These are phyloP conservation scores for Thalassiosira pacifica DNA, from an alignment of 352 stramenopile species.

Conservation along the genomic window DNA sequence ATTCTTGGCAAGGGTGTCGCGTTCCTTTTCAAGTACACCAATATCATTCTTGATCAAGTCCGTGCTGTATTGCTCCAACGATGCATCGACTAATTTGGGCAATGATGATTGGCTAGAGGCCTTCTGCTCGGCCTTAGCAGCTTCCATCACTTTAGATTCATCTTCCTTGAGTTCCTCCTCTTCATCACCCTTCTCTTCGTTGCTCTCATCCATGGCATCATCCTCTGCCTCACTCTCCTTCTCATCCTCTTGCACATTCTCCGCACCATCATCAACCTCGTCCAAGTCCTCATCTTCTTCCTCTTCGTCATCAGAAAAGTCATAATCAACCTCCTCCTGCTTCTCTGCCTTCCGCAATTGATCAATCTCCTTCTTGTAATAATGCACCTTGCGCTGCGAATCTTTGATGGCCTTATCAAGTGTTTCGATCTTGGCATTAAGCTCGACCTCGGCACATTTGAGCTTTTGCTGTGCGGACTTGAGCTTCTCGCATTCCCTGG, in stretches of 20 bases:
- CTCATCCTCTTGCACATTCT: slow-evolving; percentile 51
- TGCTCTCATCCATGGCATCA: slow-evolving; percentile 60
- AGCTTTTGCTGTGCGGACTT: slow-evolving; percentile 92
- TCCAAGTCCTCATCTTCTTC: too few species aligned
- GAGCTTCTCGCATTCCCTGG: slow-evolving; percentile 80
- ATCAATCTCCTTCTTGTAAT: slow-evolving; percentile 87
- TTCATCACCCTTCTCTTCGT: slow-evolving; percentile 44
- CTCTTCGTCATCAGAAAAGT: slow-evolving; percentile 81
- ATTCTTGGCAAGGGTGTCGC: slow-evolving; percentile 93
- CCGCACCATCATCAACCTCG: slow-evolving; percentile 74
- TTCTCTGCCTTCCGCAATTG: slow-evolving; percentile 82
- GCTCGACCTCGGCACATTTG: slow-evolving; percentile 92
- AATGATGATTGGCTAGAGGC: slow-evolving; percentile 65
- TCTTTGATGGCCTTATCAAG: slow-evolving; percentile 94
- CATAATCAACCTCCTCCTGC: slow-evolving; percentile 78
- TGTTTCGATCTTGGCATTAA: slow-evolving; percentile 93
- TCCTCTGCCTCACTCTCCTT: slow-evolving; percentile 55
- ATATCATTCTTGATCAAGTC: slow-evolving; percentile 95
- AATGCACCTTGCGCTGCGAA: slow-evolving; percentile 90
- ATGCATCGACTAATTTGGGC: slow-evolving; percentile 87
- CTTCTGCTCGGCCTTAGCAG: slow-evolving; percentile 30
- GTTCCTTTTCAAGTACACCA: slow-evolving; percentile 91
- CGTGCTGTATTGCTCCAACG: slow-evolving; percentile 90
- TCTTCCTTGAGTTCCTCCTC: slow-evolving; percentile 51
- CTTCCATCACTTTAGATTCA: too few species aligned